Percentiles rank a stretch among this genome's conserved stretches.
Evolutionary conservation across 768 basidiomycete genomes (phyloP).

Genomic region (Clathrus columnatus): DNA sequence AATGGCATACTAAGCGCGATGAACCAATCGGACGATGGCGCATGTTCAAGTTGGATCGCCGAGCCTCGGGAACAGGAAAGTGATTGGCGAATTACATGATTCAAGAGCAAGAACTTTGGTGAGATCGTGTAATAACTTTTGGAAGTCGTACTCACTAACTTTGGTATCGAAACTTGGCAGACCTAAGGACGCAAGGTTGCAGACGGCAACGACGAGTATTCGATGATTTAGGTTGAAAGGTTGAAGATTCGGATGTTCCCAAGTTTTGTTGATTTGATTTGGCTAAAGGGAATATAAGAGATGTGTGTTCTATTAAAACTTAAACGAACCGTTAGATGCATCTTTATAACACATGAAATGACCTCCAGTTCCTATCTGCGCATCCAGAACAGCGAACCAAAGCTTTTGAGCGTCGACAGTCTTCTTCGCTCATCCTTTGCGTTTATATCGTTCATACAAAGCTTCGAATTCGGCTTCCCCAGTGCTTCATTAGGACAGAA

Average conservation of each 20-base stretch:
- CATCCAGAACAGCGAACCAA: too few relatives aligned
- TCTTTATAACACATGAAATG: too few relatives aligned
- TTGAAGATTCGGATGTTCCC: constrained; percentile 45
- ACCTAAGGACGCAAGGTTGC: constrained; percentile 44
- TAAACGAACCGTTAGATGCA: constrained; percentile 32
- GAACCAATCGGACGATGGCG: constrained; percentile 43
- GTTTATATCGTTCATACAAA: too few relatives aligned
- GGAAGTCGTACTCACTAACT: constrained; percentile 34
- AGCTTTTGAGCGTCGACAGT: too few relatives aligned
- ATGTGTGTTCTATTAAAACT: background rate
- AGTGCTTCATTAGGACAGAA: constrained; percentile 44
- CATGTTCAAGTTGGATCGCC: constrained; percentile 42
- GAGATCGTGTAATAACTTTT: constrained; percentile 41
- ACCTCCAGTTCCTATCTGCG: too few relatives aligned
- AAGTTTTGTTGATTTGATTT: too few relatives aligned
- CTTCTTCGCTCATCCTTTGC: too few relatives aligned
- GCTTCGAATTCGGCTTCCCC: constrained; percentile 42
- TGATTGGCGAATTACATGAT: constrained; percentile 37
- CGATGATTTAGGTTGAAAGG: constrained; percentile 45
- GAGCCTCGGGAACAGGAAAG: constrained; percentile 39
- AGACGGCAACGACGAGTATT: constrained; percentile 45
- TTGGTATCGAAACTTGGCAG: constrained; percentile 37
- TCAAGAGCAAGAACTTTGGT: constrained; percentile 39
- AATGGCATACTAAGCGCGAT: constrained; percentile 43
- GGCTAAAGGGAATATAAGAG: too few relatives aligned